Base-by-base conservation (phyloP, 169 alveolate species). In the Babesia ovis region DNA sequence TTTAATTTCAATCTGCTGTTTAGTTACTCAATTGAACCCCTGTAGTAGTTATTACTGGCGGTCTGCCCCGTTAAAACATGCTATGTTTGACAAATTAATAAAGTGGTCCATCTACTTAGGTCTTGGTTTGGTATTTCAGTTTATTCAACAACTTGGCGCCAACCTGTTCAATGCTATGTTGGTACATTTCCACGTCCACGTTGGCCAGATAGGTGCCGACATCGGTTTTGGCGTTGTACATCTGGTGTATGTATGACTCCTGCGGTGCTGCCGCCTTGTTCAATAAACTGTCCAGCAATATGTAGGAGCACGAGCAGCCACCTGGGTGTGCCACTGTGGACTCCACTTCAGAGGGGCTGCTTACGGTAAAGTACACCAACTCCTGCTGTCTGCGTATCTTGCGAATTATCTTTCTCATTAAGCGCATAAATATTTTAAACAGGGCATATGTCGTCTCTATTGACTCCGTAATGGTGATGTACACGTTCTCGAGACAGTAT, bases 181-280 rank as follows among this genome's bases (percentile, higher is more conserved):
- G 34, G 60, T 68, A 77, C 41, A 68, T 57, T 18, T 48, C 64
- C 4, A 68, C 68, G 32, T 77, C 68, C 6, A 77, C 53, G 59
- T 68, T 77, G 43, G 61, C 73, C 22, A 77, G 77, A 39, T 77
- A 77, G 9, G 86, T 77, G 39, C 86, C 86, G 6, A 77, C 71
- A 39, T 77, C 82, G 32, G 74, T 35, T 39, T 35, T 60, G 41
- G 54, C 64, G 60, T 77, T 77, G 68, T 77, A 77, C 69, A 77
- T 35, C 32, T 60, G 42, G 61, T 77, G 82, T 1, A 77, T 77
- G 50, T 77, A 77, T 14, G 53, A 27, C 34, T 77, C 86, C 51
- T 75, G 85, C 20, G 85, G 77, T 18, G 35, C 85, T 3, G 69
- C 16, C 23, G 56, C 25, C 67, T 23, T 50, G 71, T 39, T 59